Evolutionary conservation across 768 basidiomycete genomes (phyloP).

Genomic region (Suillus luteus): DNA sequence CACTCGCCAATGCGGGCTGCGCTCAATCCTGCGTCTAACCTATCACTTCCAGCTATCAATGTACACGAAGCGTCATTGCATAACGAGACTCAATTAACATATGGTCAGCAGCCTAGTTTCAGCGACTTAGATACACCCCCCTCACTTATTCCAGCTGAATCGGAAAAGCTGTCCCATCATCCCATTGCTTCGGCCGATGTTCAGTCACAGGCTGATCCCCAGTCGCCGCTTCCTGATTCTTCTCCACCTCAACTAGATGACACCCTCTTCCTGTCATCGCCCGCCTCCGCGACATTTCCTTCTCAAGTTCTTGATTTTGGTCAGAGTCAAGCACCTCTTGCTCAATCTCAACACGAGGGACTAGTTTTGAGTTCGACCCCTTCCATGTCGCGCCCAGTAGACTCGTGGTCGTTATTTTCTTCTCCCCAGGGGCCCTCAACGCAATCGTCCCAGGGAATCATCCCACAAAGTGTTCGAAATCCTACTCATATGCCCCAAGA

Average conservation of each 20-base stretch:
- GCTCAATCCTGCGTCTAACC: neutral
- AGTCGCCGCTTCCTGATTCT: slow-evolving; percentile 16
- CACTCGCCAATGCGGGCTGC: slow-evolving; percentile 1
- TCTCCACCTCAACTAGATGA: slow-evolving; percentile 25
- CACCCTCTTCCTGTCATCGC: neutral
- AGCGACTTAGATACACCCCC: too few relatives aligned
- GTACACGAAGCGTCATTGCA: neutral
- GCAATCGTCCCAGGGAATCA: slow-evolving; percentile 3
- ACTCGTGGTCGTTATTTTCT: slow-evolving; percentile 19
- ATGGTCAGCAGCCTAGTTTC: neutral
- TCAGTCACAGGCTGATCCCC: neutral
- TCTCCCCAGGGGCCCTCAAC: slow-evolving; percentile 16
- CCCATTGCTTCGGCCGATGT: neutral
- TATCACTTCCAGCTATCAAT: neutral
- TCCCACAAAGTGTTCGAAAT: neutral
- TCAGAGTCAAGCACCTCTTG: slow-evolving; percentile 7
- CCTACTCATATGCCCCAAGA: slow-evolving; percentile 28
- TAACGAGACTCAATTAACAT: neutral
- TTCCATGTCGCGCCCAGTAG: slow-evolving; percentile 20
- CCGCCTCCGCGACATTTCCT: neutral
- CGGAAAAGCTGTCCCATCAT: neutral
- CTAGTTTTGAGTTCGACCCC: slow-evolving; percentile 13
- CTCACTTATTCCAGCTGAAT: neutral
- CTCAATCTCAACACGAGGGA: slow-evolving; percentile 4
- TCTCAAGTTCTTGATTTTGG: neutral